phyloP scores from a whole-genome alignment of 2,329 filamentous ascomycete genomes.

The Xylogone sp. region DNA sequence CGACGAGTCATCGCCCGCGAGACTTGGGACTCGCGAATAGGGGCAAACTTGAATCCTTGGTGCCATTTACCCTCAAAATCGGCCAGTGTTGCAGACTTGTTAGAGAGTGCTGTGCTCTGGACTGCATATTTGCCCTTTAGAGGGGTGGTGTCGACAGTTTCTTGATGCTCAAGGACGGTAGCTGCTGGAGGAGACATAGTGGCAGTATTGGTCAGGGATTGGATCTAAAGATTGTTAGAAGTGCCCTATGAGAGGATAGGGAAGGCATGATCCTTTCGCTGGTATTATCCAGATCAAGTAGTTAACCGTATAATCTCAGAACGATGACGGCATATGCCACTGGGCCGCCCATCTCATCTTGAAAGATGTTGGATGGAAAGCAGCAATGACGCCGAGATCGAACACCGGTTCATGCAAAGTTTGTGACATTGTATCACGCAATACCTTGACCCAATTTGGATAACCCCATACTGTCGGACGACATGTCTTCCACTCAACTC shows the following conservation, averaged over 20 bases:
- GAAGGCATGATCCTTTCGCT: slow-evolving; percentile 98
- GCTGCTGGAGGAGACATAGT: slow-evolving; percentile 77
- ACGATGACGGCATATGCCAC: slow-evolving; percentile 32
- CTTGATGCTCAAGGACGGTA: slow-evolving; percentile 44
- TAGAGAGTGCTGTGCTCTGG: slow-evolving; percentile 41
- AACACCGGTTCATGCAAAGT: slow-evolving; percentile 65
- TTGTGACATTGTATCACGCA: slow-evolving; percentile 35
- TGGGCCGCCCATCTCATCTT: slow-evolving; percentile 23
- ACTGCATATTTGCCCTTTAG: slow-evolving; percentile 42
- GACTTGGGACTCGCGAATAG: slow-evolving; percentile 89
- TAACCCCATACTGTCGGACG: slow-evolving; percentile 26
- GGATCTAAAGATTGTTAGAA: slow-evolving; percentile 38
- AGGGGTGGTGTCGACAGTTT: slow-evolving; percentile 28
- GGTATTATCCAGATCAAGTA: slow-evolving; percentile 99
- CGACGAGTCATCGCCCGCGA: slow-evolving; percentile 90
- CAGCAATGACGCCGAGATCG: slow-evolving; percentile 34
- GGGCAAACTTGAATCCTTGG: slow-evolving; percentile 67
- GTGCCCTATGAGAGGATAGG: slow-evolving; percentile 33
- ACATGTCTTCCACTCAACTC: slow-evolving; percentile 21
- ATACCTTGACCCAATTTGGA: slow-evolving; percentile 31
- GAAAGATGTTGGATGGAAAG: slow-evolving; percentile 24
- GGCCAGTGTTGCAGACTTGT: slow-evolving; percentile 41
- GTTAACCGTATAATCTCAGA: slow-evolving; percentile 88
- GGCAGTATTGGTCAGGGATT: slow-evolving; percentile 28
- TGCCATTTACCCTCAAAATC: slow-evolving; percentile 77